phyloP scores from a whole-genome alignment of 2,329 filamentous ascomycete genomes.

The Ceratocystiopsis sp. region DNA sequence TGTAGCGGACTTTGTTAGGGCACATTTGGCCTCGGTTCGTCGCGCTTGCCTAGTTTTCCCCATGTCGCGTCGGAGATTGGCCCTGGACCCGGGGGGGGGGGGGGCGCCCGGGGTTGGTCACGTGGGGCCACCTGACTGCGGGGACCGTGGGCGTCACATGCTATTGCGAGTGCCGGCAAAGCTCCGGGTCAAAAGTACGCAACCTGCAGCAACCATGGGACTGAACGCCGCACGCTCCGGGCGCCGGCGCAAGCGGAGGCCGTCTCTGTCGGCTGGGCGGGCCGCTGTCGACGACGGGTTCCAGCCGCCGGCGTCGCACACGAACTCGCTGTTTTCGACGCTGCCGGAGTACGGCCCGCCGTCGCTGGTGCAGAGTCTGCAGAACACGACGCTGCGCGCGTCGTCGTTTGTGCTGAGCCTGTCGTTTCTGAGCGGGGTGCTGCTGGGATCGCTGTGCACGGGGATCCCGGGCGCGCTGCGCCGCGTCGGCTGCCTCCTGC shows the following conservation, averaged over 20 bases:
- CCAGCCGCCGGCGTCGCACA: constrained; percentile 44
- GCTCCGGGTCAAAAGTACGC: too few relatives aligned
- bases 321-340: constrained; percentile 70
- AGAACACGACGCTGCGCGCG: constrained; percentile 46
- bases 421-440: constrained; percentile 58
- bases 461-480: constrained; percentile 37
- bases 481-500: constrained; percentile 34
- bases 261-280: neutral
- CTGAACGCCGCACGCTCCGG: too few relatives aligned
- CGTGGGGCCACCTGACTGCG: neutral
- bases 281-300: constrained; percentile 26
- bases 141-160: neutral
- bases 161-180: neutral
- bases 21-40: constrained; percentile 6
- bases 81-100: too few relatives aligned
- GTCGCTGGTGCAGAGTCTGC: constrained; percentile 43
- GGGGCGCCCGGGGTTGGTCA: neutral
- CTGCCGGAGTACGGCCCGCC: constrained; percentile 69
- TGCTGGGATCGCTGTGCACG: constrained; percentile 55
- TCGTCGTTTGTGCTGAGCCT: constrained; percentile 63
- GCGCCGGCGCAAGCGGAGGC: constrained; percentile 6
- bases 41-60: neutral
- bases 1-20: constrained; percentile 4
- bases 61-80: too few relatives aligned
- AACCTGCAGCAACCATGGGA: too few relatives aligned